phyloP scores from a whole-genome alignment of 139 green algal species.

The Gonium pectorale region DNA sequence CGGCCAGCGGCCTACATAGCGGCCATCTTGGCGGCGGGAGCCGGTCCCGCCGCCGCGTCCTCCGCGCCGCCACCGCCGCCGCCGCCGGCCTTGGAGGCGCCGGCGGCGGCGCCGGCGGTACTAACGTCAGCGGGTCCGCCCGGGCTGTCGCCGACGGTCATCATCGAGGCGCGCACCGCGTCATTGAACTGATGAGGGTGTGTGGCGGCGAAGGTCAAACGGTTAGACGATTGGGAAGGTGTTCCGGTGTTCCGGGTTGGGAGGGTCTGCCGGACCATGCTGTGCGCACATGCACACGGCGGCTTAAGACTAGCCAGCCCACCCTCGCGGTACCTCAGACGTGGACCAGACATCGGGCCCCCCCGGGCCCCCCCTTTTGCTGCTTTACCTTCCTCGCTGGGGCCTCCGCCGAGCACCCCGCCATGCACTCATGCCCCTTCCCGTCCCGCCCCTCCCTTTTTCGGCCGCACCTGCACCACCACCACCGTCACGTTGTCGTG shows the following conservation, averaged over 20 bases:
- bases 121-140: neutral
- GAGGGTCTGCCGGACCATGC: no score
- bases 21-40: no score
- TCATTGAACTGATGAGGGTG: slow-evolving; percentile 46
- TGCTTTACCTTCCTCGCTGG: no score
- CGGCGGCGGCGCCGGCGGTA: neutral
- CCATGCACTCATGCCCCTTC: neutral
- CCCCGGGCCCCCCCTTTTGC: no score
- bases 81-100: neutral
- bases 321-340: no score
- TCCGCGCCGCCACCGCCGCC: slow-evolving; percentile 10
- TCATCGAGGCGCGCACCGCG: neutral
- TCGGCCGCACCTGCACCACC: slow-evolving; percentile 31
- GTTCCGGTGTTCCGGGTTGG: no score
- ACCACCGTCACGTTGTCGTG: slow-evolving; percentile 54
- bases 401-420: neutral
- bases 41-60: neutral
- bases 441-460: neutral
- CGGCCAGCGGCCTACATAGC: no score
- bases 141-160: neutral
- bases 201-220: no score
- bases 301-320: neutral
- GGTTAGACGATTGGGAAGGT: no score
- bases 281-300: no score
- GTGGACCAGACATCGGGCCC: no score